phyloP scores from a whole-genome alignment of 768 basidiomycete species.

The Pisolithus marmoratus region DNA sequence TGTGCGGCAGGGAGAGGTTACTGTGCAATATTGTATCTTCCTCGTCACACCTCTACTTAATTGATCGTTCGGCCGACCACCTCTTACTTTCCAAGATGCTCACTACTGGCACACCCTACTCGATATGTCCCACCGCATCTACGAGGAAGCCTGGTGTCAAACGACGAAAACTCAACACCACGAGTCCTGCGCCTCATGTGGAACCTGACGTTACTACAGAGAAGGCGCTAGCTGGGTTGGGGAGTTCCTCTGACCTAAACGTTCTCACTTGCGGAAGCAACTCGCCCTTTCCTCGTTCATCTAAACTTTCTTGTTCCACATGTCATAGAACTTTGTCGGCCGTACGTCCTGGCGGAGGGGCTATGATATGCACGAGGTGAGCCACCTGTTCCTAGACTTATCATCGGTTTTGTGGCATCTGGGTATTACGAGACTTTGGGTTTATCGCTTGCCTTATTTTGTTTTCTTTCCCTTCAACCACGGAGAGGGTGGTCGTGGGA shows the following conservation, averaged over 20 bases:
- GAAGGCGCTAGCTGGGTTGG: slow-evolving; percentile 14
- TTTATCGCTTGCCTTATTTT: background rate
- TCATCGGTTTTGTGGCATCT: too few species aligned
- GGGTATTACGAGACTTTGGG: background rate
- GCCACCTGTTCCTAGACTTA: background rate
- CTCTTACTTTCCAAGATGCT: slow-evolving; percentile 10
- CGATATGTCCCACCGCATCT: slow-evolving; percentile 5
- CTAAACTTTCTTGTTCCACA: slow-evolving; percentile 23
- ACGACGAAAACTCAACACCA: slow-evolving; percentile 21
- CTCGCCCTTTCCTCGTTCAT: background rate
- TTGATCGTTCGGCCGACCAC: background rate
- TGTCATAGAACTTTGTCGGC: slow-evolving; percentile 24
- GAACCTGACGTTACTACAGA: slow-evolving; percentile 11
- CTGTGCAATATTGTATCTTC: too few species aligned
- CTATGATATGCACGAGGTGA: slow-evolving; percentile 17
- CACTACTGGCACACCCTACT: slow-evolving; percentile 9
- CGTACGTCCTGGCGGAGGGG: slow-evolving; percentile 11
- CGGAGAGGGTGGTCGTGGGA: background rate
- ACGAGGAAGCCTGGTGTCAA: slow-evolving; percentile 17
- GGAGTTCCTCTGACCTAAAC: background rate
- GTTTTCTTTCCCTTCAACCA: too few species aligned
- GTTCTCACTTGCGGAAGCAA: background rate
- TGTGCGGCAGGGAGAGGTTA: too few species aligned
- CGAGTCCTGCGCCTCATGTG: background rate
- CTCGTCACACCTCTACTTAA: background rate